phyloP scores from a whole-genome alignment of 1,284 basidiomycete species.

The Mixia osmundae region DNA sequence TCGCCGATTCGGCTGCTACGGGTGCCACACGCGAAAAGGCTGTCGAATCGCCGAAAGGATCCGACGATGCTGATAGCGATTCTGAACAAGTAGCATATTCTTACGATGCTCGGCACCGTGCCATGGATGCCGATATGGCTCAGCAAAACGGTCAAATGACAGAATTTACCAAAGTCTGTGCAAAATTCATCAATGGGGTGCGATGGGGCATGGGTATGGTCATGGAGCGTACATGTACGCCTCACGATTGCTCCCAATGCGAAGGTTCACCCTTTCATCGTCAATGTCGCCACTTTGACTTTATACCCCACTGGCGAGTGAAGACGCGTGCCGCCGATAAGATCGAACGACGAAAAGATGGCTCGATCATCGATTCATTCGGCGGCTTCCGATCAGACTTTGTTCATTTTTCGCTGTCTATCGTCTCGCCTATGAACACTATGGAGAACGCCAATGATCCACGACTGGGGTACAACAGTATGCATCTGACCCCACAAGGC shows the following conservation, averaged over 20 bases:
- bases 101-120: background rate
- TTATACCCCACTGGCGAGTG: conserved; percentile 61
- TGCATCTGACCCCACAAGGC: conserved; percentile 67
- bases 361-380: conserved; percentile 40
- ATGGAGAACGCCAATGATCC: conserved; percentile 8
- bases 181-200: conserved; percentile 67
- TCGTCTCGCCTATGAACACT: conserved; percentile 35
- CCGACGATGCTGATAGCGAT: background rate
- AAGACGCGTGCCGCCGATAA: conserved; percentile 32
- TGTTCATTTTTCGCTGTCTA: conserved; percentile 73
- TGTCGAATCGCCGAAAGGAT: conserved; percentile 9
- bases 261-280: conserved; percentile 42
- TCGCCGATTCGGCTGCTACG: conserved; percentile 27
- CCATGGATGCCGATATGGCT: too few species aligned
- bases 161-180: conserved; percentile 34
- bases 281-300: conserved; percentile 55
- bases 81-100: background rate
- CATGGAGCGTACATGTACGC: conserved; percentile 61
- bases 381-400: conserved; percentile 79
- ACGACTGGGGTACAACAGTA: conserved; percentile 31
- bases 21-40: conserved; percentile 20
- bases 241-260: conserved; percentile 40
- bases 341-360: conserved; percentile 18
- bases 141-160: too few species aligned
- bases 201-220: conserved; percentile 68